Percentiles rank a stretch among this genome's conserved stretches.
phyloP scores from a whole-genome alignment of 805 yeast genomes.

The Candida pini region DNA sequence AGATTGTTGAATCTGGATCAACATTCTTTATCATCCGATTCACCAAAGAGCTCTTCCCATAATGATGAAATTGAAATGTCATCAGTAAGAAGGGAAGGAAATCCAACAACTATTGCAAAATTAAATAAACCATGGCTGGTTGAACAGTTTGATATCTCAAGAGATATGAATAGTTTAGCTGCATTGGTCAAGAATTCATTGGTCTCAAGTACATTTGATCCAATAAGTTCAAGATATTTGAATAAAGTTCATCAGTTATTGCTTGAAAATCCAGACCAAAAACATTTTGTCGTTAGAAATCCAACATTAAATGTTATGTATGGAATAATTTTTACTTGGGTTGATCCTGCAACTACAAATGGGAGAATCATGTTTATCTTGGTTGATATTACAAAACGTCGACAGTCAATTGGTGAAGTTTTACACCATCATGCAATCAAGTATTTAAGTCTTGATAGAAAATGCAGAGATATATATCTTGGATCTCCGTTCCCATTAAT shows the following conservation, averaged over 20 bases:
- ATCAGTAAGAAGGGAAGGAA: background rate
- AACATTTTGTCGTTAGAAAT: conserved; percentile 52
- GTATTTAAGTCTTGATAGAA: conserved; percentile 39
- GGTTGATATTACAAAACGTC: conserved; percentile 49
- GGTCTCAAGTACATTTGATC: conserved; percentile 7
- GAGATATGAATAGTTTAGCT: conserved; percentile 47
- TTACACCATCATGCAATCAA: conserved; percentile 47
- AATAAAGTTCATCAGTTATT: conserved; percentile 16
- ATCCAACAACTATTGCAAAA: conserved; percentile 1
- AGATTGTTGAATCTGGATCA: conserved; percentile 3
- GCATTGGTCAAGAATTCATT: conserved; percentile 38
- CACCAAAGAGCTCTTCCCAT: background rate
- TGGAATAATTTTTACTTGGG: conserved; percentile 53
- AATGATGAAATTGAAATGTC: background rate
- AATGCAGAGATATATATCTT: conserved; percentile 33
- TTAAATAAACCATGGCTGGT: conserved; percentile 45
- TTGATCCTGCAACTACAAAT: conserved; percentile 26
- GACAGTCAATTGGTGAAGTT: conserved; percentile 50
- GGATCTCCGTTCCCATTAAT: conserved; percentile 45
- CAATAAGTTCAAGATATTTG: conserved; percentile 1
- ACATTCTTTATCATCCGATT: background rate
- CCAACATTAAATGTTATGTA: conserved; percentile 48
- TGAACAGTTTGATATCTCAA: conserved; percentile 43
- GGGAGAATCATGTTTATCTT: conserved; percentile 43
- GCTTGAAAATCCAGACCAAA: conserved; percentile 25